Conservation (phyloP, 1,284 basidiomycete genomes). For the Melampsora larici-populina region DNA sequence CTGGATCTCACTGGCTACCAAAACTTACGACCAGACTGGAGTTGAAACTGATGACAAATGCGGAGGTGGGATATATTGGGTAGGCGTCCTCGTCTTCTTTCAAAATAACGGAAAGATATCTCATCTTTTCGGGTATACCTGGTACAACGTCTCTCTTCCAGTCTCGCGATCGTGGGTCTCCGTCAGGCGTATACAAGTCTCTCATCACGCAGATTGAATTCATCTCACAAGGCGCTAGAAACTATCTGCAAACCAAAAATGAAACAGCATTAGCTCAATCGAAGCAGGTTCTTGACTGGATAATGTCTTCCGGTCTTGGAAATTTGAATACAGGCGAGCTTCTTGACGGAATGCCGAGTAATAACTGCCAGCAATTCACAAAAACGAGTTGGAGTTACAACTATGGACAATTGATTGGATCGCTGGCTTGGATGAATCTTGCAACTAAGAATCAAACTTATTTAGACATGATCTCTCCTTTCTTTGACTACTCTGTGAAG, state of each 20-base stretch:
- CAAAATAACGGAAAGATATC: neutral
- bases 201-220: conserved; percentile 39
- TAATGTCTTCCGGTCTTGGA: conserved; percentile 20
- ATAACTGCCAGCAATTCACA: conserved; percentile 2
- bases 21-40: conserved; percentile 20
- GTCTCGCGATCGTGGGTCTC: conserved; percentile 15
- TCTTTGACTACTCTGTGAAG: conserved; percentile 5
- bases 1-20: conserved; percentile 26
- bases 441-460: conserved; percentile 31
- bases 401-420: conserved; percentile 32
- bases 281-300: conserved; percentile 13
- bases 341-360: conserved; percentile 13
- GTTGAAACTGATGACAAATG: conserved; percentile 26
- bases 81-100: neutral
- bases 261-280: conserved; percentile 3
- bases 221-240: conserved; percentile 35
- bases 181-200: conserved; percentile 32
- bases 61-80: conserved; percentile 39
- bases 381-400: conserved; percentile 27
- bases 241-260: conserved; percentile 25
- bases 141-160: neutral
- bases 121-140: neutral
- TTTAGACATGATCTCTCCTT: conserved; percentile 20
- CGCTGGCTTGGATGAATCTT: conserved; percentile 29
- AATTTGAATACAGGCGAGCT: conserved; percentile 14